A percentile compares a stretch with the other conserved stretches of the same genome.
phyloP scores from a whole-genome alignment of 106 monocot species.

The Vanilla planifolia region DNA sequence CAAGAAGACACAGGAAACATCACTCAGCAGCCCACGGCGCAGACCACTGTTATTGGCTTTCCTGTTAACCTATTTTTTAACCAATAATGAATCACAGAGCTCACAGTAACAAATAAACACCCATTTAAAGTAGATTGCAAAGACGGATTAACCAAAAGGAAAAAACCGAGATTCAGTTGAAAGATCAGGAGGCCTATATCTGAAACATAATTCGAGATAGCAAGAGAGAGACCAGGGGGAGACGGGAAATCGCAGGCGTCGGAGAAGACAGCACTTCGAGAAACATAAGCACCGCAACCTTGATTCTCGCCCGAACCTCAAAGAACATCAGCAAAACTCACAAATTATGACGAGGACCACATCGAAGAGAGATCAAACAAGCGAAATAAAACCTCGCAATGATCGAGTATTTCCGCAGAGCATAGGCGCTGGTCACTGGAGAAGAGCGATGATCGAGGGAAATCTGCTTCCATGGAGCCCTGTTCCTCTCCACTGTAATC shows the following conservation, averaged over 20 bases:
- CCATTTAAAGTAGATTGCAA: neutral
- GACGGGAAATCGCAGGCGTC: conserved; percentile 42
- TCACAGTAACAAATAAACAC: neutral
- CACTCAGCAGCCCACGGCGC: conserved; percentile 55
- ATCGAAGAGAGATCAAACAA: neutral
- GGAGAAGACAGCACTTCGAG: conserved; percentile 47
- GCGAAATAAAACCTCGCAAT: conserved; percentile 32
- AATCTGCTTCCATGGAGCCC: conserved; percentile 22
- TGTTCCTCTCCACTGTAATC: too few species aligned
- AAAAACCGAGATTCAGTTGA: too few species aligned
- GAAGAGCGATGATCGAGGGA: conserved; percentile 66
- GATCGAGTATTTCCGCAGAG: conserved; percentile 76
- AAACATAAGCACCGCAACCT: conserved; percentile 82
- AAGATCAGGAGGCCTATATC: too few species aligned
- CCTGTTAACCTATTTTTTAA: conserved; percentile 73
- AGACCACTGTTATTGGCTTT: conserved; percentile 40
- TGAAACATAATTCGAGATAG: too few species aligned
- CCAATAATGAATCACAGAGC: neutral
- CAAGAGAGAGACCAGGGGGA: conserved; percentile 50
- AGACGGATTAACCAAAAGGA: too few species aligned
- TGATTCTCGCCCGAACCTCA: conserved; percentile 70
- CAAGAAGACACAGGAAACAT: conserved; percentile 70
- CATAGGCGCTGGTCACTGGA: conserved; percentile 74
- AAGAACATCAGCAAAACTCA: neutral
- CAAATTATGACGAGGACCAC: neutral